Evolutionary conservation across 108 stramenopile genomes (phyloP), one percentile per base, ranked within the genome.

Genomic region (Licmophora abbreviata): DNA sequence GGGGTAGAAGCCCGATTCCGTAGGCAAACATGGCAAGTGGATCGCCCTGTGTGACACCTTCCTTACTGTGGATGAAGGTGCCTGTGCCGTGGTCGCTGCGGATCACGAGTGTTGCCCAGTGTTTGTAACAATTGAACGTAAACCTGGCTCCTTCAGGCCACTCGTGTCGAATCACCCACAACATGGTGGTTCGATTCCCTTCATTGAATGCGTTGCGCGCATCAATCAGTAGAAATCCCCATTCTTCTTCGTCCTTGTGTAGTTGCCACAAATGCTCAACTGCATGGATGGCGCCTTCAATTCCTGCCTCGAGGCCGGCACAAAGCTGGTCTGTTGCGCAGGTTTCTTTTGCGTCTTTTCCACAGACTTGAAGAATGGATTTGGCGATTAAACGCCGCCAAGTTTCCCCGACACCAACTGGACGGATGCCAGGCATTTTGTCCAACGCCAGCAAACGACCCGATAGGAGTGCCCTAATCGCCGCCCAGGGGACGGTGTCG

Each of bases 341-440:
- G 9, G 54, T 59, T 1, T 9, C 33, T 17, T 51, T 66, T 1
- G 64, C 70, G 14, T 52, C 10, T 10, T 28, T 2, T 1, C 58
- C 69, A 50, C 24, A 28, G 4, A 20, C 30, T 14, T 24, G 15
- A 12, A 60, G 26, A n/a, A 61, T 18, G 21, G 25, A 18, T 38
- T 66, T 72, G 4, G 64, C 71, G 1, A 60, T 23, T 5, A 58
- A 23, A 1, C 66, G 54, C 18, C 54, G 25, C 24, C 20, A 58
- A 20, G 57, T 37, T 32, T 70, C 63, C 5, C 69, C 63, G 23
- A 64, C 47, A 1, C 57, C 62, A 4, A 70, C 28, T 0, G 71
- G 71, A 25, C 67, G 57, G 7, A 56, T 44, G 8, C 73, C 73
- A 7, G 63, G 63, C 18, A 48, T 35, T 44, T 74, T 74, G 59